These are phyloP conservation scores for Vigna nakashimae DNA, from an alignment of 306 rosid species.

Conservation along the genomic window DNA sequence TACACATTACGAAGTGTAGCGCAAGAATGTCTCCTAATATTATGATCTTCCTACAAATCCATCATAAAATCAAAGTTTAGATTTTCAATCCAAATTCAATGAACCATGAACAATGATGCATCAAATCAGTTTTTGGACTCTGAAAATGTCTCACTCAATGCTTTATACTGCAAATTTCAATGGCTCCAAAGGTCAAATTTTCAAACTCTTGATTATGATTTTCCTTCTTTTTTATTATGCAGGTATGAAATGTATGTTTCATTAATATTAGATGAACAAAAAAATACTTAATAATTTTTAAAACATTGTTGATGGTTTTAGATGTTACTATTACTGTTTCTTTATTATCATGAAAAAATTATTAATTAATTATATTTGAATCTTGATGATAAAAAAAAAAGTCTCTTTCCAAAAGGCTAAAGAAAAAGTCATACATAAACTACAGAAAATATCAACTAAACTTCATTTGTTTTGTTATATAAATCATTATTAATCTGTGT, in stretches of 20 bases:
- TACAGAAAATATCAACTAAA: too few relatives aligned
- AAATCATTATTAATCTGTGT: not conserved
- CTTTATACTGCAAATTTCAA: not conserved
- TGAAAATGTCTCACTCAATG: not conserved
- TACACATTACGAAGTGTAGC: not conserved
- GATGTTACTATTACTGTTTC: too few relatives aligned
- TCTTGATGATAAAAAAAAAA: too few relatives aligned
- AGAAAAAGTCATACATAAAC: too few relatives aligned
- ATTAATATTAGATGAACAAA: too few relatives aligned
- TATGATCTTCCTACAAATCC: not conserved
- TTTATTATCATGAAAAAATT: too few relatives aligned
- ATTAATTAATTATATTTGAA: too few relatives aligned
- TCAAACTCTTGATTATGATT: conserved; percentile 22
- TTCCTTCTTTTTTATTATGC: not conserved
- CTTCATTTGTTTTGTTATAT: too few relatives aligned
- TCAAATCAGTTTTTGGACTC: not conserved
- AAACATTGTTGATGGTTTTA: too few relatives aligned
- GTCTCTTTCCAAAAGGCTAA: too few relatives aligned
- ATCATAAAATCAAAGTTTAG: not conserved
- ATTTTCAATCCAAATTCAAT: conserved; percentile 8
- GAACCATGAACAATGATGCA: not conserved
- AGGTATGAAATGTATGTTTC: not conserved
- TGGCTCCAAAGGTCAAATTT: not conserved
- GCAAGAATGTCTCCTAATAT: not conserved
- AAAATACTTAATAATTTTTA: too few relatives aligned